Percentiles rank a stretch among this genome's conserved stretches.
These are phyloP conservation scores for Xylaria sp. DNA, from an alignment of 2,329 filamentous ascomycete species.

Conservation along the genomic window DNA sequence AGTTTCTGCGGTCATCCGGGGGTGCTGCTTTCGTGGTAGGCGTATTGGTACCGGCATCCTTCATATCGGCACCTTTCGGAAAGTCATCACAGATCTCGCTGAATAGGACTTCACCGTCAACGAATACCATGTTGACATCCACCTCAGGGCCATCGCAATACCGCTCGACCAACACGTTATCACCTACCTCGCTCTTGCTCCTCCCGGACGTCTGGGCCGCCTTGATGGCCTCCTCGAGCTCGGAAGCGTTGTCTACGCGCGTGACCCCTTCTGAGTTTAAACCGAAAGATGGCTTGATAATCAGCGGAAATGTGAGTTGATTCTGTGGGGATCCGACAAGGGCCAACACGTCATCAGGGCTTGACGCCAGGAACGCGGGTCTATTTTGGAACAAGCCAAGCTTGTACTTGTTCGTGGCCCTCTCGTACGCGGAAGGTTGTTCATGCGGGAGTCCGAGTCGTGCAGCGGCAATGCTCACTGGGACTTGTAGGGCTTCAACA, in stretches of 20 bases:
- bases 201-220: conserved; percentile 16
- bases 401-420: conserved; percentile 46
- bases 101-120: conserved; percentile 45
- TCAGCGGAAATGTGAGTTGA: conserved; percentile 42
- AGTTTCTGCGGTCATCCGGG: conserved; percentile 37
- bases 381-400: conserved; percentile 42
- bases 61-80: conserved; percentile 44
- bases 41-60: conserved; percentile 2
- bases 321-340: conserved; percentile 28
- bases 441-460: conserved; percentile 43
- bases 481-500: conserved; percentile 42
- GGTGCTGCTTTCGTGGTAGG: neutral
- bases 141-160: conserved; percentile 48
- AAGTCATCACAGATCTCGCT: conserved; percentile 49
- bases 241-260: conserved; percentile 38
- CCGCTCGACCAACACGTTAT: conserved; percentile 42
- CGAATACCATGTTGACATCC: conserved; percentile 46
- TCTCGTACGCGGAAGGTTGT: conserved; percentile 40
- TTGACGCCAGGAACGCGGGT: conserved; percentile 38
- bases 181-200: conserved; percentile 27
- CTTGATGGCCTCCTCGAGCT: conserved; percentile 30
- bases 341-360: conserved; percentile 39
- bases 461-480: conserved; percentile 41
- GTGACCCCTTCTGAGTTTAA: conserved; percentile 47
- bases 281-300: conserved; percentile 47